Conservation (phyloP, 495 filamentous ascomycete species). For the Neohortaea acidophila region DNA sequence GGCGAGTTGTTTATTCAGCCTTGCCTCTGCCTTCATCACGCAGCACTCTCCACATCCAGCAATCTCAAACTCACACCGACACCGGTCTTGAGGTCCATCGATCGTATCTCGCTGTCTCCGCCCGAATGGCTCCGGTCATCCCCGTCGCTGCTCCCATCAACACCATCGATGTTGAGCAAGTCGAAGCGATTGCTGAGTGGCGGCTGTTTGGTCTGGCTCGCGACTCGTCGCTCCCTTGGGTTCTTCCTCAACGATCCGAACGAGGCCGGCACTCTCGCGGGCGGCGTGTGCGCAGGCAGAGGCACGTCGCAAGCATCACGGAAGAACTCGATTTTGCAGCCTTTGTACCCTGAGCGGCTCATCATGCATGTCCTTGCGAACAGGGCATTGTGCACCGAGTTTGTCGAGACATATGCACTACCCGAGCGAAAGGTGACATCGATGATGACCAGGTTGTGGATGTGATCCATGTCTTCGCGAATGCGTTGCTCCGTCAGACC, state of each 20-base stretch:
- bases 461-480: slow-evolving; percentile 65
- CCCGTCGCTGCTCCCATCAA: slow-evolving; percentile 8
- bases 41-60: too few species aligned
- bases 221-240: too few species aligned
- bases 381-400: slow-evolving; percentile 62
- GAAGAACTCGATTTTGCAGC: slow-evolving; percentile 54
- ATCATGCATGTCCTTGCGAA: slow-evolving; percentile 67
- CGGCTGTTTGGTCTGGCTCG: slow-evolving; percentile 27
- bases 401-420: slow-evolving; percentile 53
- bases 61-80: slow-evolving; percentile 1
- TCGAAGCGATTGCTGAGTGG: slow-evolving; percentile 46
- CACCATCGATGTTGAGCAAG: slow-evolving; percentile 41
- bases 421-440: slow-evolving; percentile 42
- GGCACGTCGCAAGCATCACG: slow-evolving; percentile 60
- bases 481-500: slow-evolving; percentile 46
- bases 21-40: too few species aligned
- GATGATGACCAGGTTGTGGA: slow-evolving; percentile 62
- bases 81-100: neutral
- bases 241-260: too few species aligned
- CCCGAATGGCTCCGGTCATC: slow-evolving; percentile 5
- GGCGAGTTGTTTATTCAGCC: too few species aligned
- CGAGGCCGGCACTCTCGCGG: slow-evolving; percentile 21
- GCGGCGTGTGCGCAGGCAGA: slow-evolving; percentile 30
- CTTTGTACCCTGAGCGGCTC: slow-evolving; percentile 60
- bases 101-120: slow-evolving; percentile 2